Conservation (phyloP, 1,284 basidiomycete genomes). For the Microbotryomycetes sp. region DNA sequence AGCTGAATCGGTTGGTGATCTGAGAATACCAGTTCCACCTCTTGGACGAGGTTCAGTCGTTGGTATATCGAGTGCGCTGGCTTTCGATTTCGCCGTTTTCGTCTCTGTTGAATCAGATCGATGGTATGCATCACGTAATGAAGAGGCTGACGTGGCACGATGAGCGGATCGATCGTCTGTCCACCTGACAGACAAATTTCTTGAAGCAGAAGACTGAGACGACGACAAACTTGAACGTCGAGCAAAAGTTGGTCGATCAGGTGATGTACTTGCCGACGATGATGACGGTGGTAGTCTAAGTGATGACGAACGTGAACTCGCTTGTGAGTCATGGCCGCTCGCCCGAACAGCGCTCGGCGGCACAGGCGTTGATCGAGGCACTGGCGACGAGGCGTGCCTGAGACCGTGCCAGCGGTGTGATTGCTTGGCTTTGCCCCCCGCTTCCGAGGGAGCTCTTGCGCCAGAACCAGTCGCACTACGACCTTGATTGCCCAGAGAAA, state of each 20-base stretch:
- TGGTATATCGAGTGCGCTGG: too few species aligned
- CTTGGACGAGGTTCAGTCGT: too few species aligned
- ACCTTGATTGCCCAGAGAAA: not conserved
- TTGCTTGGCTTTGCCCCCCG: not conserved
- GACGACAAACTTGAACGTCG: not conserved
- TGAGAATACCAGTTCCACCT: too few species aligned
- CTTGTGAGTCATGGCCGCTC: not conserved
- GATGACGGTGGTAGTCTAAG: not conserved
- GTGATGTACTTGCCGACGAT: not conserved
- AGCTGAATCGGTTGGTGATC: too few species aligned
- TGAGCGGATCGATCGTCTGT: not conserved
- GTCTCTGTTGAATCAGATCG: too few species aligned
- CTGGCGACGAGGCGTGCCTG: not conserved
- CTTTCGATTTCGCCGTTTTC: too few species aligned
- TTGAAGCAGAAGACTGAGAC: not conserved
- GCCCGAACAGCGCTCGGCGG: too few species aligned
- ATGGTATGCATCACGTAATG: too few species aligned
- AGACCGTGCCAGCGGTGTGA: not conserved
- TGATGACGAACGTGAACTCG: not conserved
- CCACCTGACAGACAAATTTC: not conserved
- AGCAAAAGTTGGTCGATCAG: not conserved
- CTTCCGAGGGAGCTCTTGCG: not conserved
- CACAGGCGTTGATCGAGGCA: too few species aligned
- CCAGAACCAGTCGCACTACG: not conserved
- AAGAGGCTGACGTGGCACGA: too few species aligned